Evolutionary conservation across 169 alveolate genomes (phyloP).

Genomic region (Perkinsus chesapeaki): DNA sequence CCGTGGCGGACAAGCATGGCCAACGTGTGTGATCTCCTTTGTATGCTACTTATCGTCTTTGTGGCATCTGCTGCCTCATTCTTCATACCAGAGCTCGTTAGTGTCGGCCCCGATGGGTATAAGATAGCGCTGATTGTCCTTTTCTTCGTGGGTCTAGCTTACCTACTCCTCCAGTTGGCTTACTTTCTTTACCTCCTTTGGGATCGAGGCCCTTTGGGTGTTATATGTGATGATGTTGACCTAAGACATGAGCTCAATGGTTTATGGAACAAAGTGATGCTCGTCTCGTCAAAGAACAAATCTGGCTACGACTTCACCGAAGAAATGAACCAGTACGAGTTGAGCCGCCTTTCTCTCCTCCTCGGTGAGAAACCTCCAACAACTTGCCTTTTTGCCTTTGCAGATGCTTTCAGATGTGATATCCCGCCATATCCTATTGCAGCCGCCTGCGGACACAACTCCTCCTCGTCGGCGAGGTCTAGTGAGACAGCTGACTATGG

Average conservation of each 20-base stretch:
- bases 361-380: too few species aligned
- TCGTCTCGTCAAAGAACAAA: neutral
- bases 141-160: neutral
- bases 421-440: neutral
- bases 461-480: neutral
- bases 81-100: neutral
- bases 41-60: neutral
- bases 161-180: neutral
- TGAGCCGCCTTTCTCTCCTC: neutral
- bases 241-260: neutral
- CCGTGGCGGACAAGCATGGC: neutral
- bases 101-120: neutral
- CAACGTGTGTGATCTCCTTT: neutral
- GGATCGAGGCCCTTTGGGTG: neutral
- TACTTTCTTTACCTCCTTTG: neutral
- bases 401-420: neutral
- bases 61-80: neutral
- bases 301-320: neutral
- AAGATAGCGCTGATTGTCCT: neutral
- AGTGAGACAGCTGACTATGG: neutral
- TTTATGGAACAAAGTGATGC: neutral
- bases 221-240: neutral
- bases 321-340: neutral
- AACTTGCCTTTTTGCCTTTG: neutral
- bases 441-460: neutral